Evolutionary conservation across 352 stramenopile genomes (phyloP).

Genomic region (Globisporangium canariense): DNA sequence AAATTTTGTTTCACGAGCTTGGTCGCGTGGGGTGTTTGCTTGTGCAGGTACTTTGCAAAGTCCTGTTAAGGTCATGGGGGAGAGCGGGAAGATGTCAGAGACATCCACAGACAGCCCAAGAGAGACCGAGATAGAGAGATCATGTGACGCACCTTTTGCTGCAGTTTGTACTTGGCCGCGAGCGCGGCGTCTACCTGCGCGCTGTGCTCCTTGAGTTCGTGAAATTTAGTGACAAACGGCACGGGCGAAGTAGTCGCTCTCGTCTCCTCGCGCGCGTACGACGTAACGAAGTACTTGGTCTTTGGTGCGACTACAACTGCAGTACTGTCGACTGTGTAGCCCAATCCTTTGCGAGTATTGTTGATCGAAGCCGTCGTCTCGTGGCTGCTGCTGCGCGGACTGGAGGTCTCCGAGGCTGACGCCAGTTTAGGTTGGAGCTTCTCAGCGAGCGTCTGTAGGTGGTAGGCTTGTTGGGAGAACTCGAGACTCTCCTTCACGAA

Average conservation of each 20-base stretch:
- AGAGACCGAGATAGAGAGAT: too few relatives aligned
- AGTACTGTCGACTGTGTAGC: conserved; percentile 3
- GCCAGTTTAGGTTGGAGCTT: neutral
- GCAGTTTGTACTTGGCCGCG: conserved; percentile 41
- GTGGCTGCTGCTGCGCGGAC: neutral
- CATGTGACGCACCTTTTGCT: conserved; percentile 31
- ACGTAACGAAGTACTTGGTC: conserved; percentile 39
- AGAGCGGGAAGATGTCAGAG: neutral
- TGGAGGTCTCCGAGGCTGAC: neutral
- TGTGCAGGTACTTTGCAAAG: conserved; percentile 41
- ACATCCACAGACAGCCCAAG: neutral
- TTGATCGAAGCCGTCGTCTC: neutral
- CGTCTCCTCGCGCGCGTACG: conserved; percentile 23
- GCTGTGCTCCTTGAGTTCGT: conserved; percentile 29
- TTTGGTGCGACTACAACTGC: conserved; percentile 14
- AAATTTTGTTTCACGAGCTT: conserved; percentile 38
- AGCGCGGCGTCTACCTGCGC: conserved; percentile 28
- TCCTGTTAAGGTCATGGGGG: conserved; percentile 22
- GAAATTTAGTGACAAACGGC: conserved; percentile 20
- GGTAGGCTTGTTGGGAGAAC: conserved; percentile 52
- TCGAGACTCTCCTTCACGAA: conserved; percentile 35
- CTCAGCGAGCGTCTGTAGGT: conserved; percentile 41
- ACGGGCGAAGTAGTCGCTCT: neutral
- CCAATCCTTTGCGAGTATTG: too few relatives aligned
- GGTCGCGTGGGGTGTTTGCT: conserved; percentile 25